These are phyloP conservation scores for Chlamydomonas sp. DNA, from an alignment of 139 green algal species.

Conservation along the genomic window DNA sequence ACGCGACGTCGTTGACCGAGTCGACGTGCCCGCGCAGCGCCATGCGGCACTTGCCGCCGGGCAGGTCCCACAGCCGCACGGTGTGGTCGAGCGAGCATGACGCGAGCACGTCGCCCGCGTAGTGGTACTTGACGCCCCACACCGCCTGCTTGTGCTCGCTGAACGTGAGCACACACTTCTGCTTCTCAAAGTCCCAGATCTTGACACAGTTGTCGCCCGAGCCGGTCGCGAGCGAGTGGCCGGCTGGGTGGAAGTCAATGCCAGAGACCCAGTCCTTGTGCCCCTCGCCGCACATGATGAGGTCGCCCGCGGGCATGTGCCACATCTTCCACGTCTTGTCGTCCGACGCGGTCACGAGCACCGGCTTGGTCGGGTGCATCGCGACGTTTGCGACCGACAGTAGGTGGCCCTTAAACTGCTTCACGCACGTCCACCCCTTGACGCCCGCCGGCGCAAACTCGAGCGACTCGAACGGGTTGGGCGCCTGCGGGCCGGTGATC, in stretches of 20 bases:
- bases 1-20: conserved; percentile 73
- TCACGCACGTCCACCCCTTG: conserved; percentile 33
- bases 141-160: conserved; percentile 69
- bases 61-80: conserved; percentile 58
- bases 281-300: conserved; percentile 74
- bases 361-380: conserved; percentile 75
- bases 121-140: conserved; percentile 58
- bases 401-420: conserved; percentile 70
- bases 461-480: conserved; percentile 50
- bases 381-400: conserved; percentile 48
- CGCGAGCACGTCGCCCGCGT: conserved; percentile 65
- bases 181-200: conserved; percentile 79
- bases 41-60: conserved; percentile 44
- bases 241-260: conserved; percentile 67
- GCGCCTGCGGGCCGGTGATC: conserved; percentile 16
- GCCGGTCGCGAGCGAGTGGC: conserved; percentile 58
- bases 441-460: conserved; percentile 37
- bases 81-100: conserved; percentile 68
- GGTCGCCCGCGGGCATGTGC: conserved; percentile 48
- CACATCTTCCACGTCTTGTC: conserved; percentile 63
- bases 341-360: conserved; percentile 71
- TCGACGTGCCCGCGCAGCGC: conserved; percentile 74
- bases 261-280: conserved; percentile 78
- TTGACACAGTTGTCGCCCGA: conserved; percentile 70
- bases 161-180: conserved; percentile 68